phyloP scores from a whole-genome alignment of 2,329 filamentous ascomycete genomes.

The Pseudogymnoascus sp. region DNA sequence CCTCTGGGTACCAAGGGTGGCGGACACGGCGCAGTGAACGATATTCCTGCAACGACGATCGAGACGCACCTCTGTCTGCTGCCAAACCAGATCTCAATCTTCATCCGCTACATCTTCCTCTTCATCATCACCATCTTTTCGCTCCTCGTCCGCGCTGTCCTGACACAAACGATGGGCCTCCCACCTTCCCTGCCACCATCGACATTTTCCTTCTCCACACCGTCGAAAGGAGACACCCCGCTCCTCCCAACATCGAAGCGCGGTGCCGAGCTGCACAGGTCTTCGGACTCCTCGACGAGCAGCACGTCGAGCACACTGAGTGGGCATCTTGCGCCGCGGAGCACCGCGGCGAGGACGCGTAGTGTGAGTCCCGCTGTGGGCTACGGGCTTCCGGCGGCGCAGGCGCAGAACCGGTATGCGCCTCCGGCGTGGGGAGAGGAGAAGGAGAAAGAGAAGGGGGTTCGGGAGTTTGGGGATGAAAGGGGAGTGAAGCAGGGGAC shows the following conservation, averaged over 20 bases:
- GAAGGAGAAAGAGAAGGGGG: conserved; percentile 11
- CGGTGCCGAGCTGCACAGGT: conserved; percentile 12
- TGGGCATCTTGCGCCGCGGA: conserved; percentile 22
- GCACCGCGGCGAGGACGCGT: conserved; percentile 22
- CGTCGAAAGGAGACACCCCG: background rate
- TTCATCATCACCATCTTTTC: conserved; percentile 45
- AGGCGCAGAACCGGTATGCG: conserved; percentile 17
- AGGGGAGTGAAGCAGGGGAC: conserved; percentile 26
- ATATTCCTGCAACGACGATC: conserved; percentile 50
- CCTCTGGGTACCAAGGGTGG: conserved; percentile 32
- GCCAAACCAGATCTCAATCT: conserved; percentile 79
- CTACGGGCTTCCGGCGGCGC: conserved; percentile 24
- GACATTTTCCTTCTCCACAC: conserved; percentile 20
- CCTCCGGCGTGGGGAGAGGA: conserved; percentile 14
- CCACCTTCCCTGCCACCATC: conserved; percentile 3
- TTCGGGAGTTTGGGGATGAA: background rate
- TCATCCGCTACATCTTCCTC: conserved; percentile 67
- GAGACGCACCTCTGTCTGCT: conserved; percentile 88
- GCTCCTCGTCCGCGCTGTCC: conserved; percentile 47
- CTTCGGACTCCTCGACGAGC: conserved; percentile 25
- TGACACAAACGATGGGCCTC: conserved; percentile 38
- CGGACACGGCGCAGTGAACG: conserved; percentile 26
- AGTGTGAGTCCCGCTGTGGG: conserved; percentile 25
- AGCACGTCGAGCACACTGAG: conserved; percentile 21
- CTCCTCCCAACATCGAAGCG: conserved; percentile 8